A percentile compares a stretch with the other conserved stretches of the same genome.
Conservation (phyloP, 768 basidiomycete species). For the Russula olivacea region DNA sequence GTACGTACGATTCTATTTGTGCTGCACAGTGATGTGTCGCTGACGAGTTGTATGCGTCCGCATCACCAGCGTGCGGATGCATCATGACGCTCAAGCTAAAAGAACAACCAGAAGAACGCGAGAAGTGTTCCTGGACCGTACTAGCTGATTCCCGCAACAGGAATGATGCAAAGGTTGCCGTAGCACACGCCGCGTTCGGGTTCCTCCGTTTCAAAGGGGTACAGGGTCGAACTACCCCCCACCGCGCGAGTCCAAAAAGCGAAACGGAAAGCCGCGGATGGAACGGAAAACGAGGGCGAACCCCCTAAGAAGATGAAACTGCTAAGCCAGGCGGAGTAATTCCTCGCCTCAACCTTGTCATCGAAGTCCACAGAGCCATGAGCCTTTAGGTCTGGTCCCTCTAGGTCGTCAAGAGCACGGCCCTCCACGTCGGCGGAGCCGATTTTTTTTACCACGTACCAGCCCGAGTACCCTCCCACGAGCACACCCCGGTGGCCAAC, state of each 20-base stretch:
- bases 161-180: conserved; percentile 57
- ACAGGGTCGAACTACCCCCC: conserved; percentile 35
- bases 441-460: neutral
- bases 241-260: conserved; percentile 20
- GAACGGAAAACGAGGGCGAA: neutral
- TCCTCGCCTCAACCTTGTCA: neutral
- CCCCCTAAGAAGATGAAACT: conserved; percentile 4
- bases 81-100: conserved; percentile 34
- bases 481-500: neutral
- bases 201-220: conserved; percentile 52
- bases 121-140: conserved; percentile 42
- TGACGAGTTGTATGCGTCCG: neutral
- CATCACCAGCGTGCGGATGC: conserved; percentile 37
- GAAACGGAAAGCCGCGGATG: conserved; percentile 26
- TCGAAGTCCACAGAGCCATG: neutral
- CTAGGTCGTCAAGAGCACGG: neutral
- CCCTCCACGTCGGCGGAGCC: neutral
- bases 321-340: conserved; percentile 9
- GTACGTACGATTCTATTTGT: conserved; percentile 33
- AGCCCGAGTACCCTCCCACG: neutral
- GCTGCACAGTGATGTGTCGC: neutral
- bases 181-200: conserved; percentile 49
- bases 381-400: neutral
- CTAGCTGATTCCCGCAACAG: conserved; percentile 49
- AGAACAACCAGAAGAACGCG: conserved; percentile 30